These are phyloP conservation scores for Botryotinia calthae DNA, from an alignment of 2,329 filamentous ascomycete species.

Conservation along the genomic window DNA sequence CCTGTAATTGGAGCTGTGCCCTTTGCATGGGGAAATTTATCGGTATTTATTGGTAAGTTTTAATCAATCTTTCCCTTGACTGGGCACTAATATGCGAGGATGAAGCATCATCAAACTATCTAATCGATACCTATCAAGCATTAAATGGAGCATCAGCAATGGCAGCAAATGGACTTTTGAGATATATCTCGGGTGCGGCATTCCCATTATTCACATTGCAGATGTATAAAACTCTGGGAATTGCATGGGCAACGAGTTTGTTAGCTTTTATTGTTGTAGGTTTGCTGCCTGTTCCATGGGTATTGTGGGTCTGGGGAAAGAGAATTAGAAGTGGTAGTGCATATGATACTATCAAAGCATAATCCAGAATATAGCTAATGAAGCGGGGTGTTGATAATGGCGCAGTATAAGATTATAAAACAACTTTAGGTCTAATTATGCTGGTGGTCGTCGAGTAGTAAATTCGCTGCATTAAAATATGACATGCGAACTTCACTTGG, in stretches of 20 bases:
- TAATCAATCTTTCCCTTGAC: conserved; percentile 42
- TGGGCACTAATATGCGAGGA: conserved; percentile 58
- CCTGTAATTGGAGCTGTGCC: conserved; percentile 51
- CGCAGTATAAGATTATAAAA: too few relatives aligned
- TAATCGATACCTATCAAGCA: conserved; percentile 55
- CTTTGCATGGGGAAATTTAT: conserved; percentile 60
- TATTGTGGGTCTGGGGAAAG: conserved; percentile 50
- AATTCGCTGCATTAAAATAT: too few relatives aligned
- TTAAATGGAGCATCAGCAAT: conserved; percentile 55
- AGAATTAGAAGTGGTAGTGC: conserved; percentile 22
- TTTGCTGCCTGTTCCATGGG: conserved; percentile 52
- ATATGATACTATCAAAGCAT: conserved; percentile 35
- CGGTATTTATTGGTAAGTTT: conserved; percentile 54
- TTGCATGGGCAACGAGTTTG: conserved; percentile 42
- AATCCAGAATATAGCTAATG: background rate
- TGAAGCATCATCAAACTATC: conserved; percentile 49
- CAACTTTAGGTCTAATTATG: too few relatives aligned
- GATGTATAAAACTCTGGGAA: conserved; percentile 43
- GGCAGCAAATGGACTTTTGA: conserved; percentile 57
- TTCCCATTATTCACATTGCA: conserved; percentile 62
- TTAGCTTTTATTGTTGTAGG: conserved; percentile 46
- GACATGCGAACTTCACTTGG: too few relatives aligned
- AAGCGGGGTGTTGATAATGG: background rate
- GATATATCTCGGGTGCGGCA: conserved; percentile 54
- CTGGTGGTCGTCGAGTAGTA: too few relatives aligned